Evolutionary conservation across 2,329 filamentous ascomycete genomes (phyloP).

Genomic region (Zasmidium angulare): DNA sequence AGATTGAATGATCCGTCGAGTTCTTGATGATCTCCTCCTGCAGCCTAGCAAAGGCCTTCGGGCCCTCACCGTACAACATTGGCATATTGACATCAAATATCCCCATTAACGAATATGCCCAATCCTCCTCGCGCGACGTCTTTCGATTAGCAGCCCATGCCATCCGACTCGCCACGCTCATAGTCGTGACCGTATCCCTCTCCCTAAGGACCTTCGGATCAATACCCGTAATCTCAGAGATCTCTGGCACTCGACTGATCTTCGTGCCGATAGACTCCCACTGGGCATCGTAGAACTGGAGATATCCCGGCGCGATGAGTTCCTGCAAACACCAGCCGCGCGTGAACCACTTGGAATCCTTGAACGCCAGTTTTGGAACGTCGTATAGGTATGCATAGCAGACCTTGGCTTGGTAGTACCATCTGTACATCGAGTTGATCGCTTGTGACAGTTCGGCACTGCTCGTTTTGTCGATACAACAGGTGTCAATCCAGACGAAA

Average conservation of each 20-base stretch:
- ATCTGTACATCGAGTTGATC: conserved; percentile 32
- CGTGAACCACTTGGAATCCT: conserved; percentile 20
- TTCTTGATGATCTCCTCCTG: conserved; percentile 30
- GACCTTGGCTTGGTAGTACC: conserved; percentile 36
- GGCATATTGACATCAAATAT: conserved; percentile 30
- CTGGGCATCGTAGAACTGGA: conserved; percentile 19
- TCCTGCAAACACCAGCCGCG: conserved; percentile 29
- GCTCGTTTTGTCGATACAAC: conserved; percentile 41
- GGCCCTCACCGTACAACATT: conserved; percentile 27
- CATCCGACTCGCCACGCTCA: conserved; percentile 21
- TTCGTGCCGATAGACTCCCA: conserved; percentile 22
- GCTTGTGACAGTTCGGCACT: conserved; percentile 39
- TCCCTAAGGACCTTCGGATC: conserved; percentile 19
- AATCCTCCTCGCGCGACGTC: conserved; percentile 22
- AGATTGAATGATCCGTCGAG: conserved; percentile 25
- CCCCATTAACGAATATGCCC: conserved; percentile 27
- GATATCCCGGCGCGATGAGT: conserved; percentile 23
- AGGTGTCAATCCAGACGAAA: conserved; percentile 43
- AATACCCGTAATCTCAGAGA: conserved; percentile 35
- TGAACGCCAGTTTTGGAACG: conserved; percentile 8
- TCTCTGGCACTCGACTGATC: conserved; percentile 14
- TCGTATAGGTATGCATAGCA: conserved; percentile 38
- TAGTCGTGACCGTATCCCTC: conserved; percentile 11
- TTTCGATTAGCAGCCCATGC: conserved; percentile 22
- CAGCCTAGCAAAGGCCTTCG: conserved; percentile 26